Conservation (phyloP, 2,329 filamentous ascomycete genomes). For the Arthroderma sp. region DNA sequence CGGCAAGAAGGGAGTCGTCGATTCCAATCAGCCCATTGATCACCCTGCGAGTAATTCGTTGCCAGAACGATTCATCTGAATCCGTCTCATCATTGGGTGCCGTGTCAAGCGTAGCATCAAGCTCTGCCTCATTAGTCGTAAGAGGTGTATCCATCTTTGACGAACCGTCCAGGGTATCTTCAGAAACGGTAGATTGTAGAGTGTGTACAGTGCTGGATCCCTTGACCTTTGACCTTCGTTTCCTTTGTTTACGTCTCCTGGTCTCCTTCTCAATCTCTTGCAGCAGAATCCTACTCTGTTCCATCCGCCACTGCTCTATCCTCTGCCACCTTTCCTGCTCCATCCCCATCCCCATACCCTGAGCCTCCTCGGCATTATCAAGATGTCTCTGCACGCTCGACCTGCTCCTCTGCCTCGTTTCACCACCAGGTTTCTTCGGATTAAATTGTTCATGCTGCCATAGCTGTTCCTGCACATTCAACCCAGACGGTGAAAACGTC, state of each 20-base stretch:
- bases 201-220: background rate
- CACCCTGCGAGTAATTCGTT: conserved; percentile 69
- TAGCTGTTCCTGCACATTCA: conserved; percentile 62
- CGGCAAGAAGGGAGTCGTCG: conserved; percentile 69
- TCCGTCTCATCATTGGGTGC: conserved; percentile 21
- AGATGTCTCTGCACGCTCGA: conserved; percentile 48
- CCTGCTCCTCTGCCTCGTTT: conserved; percentile 37
- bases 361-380: conserved; percentile 45
- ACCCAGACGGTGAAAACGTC: conserved; percentile 59
- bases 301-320: conserved; percentile 84
- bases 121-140: background rate
- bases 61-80: conserved; percentile 60
- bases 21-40: conserved; percentile 85
- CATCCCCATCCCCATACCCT: conserved; percentile 39
- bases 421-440: conserved; percentile 49
- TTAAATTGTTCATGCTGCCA: conserved; percentile 85
- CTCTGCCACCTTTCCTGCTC: conserved; percentile 66
- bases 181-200: background rate
- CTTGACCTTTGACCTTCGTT: conserved; percentile 6
- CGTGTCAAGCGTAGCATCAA: background rate
- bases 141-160: background rate
- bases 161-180: background rate
- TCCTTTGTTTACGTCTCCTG: conserved; percentile 46
- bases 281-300: conserved; percentile 73
- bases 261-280: conserved; percentile 87